Evolutionary conservation across 441 rosid species (phyloP).

Genomic region (Dalechampia spathulata): DNA sequence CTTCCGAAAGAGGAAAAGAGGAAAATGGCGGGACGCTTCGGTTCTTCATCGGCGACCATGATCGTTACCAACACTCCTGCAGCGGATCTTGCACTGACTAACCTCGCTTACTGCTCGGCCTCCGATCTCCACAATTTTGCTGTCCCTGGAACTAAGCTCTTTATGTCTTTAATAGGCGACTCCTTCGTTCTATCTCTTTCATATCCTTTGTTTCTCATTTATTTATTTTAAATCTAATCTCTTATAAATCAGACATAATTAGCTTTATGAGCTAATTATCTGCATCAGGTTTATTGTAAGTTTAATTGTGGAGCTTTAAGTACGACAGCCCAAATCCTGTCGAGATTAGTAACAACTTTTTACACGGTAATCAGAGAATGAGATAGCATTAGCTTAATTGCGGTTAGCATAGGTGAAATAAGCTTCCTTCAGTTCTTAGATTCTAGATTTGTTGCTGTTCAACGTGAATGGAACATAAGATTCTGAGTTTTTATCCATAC

Average conservation of each 20-base stretch:
- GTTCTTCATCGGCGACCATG: constrained; percentile 36
- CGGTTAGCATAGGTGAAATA: neutral
- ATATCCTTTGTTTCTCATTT: constrained; percentile 51
- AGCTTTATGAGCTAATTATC: neutral
- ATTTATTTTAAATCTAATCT: neutral
- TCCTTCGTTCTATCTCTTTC: constrained; percentile 61
- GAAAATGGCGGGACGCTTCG: constrained; percentile 22
- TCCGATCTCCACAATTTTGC: constrained; percentile 72
- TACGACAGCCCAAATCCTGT: no score
- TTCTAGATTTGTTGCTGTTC: no score
- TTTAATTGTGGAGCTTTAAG: no score
- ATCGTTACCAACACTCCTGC: constrained; percentile 73
- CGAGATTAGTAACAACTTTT: no score
- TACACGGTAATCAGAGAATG: neutral
- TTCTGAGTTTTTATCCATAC: neutral
- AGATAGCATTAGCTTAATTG: neutral
- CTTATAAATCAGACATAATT: neutral
- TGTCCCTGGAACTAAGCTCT: constrained; percentile 71
- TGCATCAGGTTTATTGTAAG: neutral
- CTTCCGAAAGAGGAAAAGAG: neutral
- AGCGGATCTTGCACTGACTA: constrained; percentile 72
- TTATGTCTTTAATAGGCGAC: constrained; percentile 60
- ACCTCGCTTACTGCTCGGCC: constrained; percentile 77
- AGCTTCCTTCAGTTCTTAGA: no score
- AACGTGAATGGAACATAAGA: neutral